Percentiles rank a stretch among this genome's conserved stretches.
Evolutionary conservation across 352 stramenopile genomes (phyloP).

Genomic region (Phytopythium delawarense): DNA sequence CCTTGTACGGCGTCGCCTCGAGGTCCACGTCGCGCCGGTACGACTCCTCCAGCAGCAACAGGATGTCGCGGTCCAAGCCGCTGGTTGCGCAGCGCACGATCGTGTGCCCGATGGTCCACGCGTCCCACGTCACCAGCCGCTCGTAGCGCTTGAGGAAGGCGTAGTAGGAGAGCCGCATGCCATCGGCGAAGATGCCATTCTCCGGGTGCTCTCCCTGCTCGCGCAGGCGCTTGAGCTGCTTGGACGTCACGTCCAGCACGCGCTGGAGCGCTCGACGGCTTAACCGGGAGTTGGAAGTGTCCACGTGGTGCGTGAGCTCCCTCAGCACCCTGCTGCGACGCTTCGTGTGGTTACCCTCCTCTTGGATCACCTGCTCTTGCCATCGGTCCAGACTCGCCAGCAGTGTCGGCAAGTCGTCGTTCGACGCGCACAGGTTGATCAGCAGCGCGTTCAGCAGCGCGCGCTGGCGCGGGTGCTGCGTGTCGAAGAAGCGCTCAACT

Average conservation of each 20-base stretch:
- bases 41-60: conserved; percentile 39
- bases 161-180: conserved; percentile 47
- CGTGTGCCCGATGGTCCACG: conserved; percentile 46
- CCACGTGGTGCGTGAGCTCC: conserved; percentile 10
- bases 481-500: conserved; percentile 60
- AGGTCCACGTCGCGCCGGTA: conserved; percentile 26
- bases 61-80: conserved; percentile 36
- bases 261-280: conserved; percentile 46
- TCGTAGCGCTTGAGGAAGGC: conserved; percentile 51
- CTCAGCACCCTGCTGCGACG: neutral
- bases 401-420: conserved; percentile 56
- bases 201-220: conserved; percentile 10
- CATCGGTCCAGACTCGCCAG: conserved; percentile 57
- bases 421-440: conserved; percentile 65
- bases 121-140: conserved; percentile 37
- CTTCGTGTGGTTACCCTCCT: neutral
- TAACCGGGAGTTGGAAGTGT: conserved; percentile 12
- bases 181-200: conserved; percentile 33
- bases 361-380: conserved; percentile 24
- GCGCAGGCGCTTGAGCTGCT: conserved; percentile 38
- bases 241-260: conserved; percentile 57
- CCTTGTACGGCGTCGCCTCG: conserved; percentile 42
- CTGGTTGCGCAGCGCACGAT: conserved; percentile 49
- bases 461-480: conserved; percentile 34
- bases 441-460: conserved; percentile 46